Conservation (phyloP, 1,139 yeast species). For the Hanseniaspora uvarum region DNA sequence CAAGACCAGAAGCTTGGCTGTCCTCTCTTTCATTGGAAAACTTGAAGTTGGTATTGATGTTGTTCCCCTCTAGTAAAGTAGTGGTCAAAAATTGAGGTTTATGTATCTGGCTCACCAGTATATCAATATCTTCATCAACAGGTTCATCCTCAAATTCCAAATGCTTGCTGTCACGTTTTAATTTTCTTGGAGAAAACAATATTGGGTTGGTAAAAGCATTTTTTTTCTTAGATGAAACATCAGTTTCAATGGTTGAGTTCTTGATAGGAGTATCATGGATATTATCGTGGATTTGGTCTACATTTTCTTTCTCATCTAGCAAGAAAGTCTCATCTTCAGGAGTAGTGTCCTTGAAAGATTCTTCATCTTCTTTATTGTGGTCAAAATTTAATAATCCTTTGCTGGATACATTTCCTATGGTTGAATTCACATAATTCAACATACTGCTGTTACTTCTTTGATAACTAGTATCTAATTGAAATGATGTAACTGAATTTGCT, state of each 20-base stretch:
- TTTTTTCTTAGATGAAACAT: background rate
- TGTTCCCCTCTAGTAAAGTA: background rate
- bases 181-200: slow-evolving; percentile 14
- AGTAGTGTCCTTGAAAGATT: background rate
- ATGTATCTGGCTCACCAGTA: background rate
- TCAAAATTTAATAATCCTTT: background rate
- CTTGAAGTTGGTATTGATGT: slow-evolving; percentile 2
- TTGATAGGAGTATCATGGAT: background rate
- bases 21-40: background rate
- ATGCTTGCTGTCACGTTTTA: slow-evolving; percentile 8
- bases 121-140: slow-evolving; percentile 1
- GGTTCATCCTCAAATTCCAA: background rate
- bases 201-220: slow-evolving; percentile 8
- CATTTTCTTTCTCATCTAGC: background rate
- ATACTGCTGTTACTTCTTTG: background rate
- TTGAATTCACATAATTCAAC: background rate
- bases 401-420: background rate
- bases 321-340: background rate
- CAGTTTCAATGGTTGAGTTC: background rate
- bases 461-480: slow-evolving; percentile 15
- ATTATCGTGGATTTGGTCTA: background rate
- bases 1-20: slow-evolving; percentile 1
- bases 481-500: slow-evolving; percentile 23
- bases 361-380: background rate
- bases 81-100: background rate